Evolutionary conservation across 441 rosid species (phyloP).

Genomic region (Populus trichocarpa): DNA sequence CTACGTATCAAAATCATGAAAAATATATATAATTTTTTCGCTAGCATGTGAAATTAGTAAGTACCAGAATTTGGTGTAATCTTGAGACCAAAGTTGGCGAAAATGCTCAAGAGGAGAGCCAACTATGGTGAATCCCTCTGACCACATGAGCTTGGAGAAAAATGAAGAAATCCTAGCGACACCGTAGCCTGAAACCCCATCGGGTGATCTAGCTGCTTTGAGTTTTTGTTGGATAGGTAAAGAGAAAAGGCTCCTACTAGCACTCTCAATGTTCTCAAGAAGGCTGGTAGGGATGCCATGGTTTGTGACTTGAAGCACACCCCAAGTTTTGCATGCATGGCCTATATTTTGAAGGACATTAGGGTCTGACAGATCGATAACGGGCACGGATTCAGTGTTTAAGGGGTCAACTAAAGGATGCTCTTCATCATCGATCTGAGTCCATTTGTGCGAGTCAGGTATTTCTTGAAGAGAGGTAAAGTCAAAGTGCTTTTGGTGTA

Average conservation of each 20-base stretch:
- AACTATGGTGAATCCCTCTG: slow-evolving; percentile 86
- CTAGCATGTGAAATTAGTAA: slow-evolving; percentile 25
- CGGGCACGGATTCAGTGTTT: slow-evolving; percentile 45
- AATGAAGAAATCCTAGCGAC: slow-evolving; percentile 67
- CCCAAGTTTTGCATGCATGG: slow-evolving; percentile 77
- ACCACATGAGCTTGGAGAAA: slow-evolving; percentile 85
- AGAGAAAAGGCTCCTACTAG: slow-evolving; percentile 45
- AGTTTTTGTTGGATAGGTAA: slow-evolving; percentile 62
- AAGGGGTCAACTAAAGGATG: slow-evolving; percentile 16
- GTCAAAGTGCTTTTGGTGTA: slow-evolving; percentile 46
- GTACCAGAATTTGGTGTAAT: slow-evolving; percentile 60
- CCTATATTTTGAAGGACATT: slow-evolving; percentile 48
- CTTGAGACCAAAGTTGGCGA: slow-evolving; percentile 74
- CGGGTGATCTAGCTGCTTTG: slow-evolving; percentile 62
- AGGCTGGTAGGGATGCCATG: slow-evolving; percentile 58
- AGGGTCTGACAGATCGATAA: slow-evolving; percentile 59
- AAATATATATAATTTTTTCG: neutral
- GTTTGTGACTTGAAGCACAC: slow-evolving; percentile 69
- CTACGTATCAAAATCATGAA: too few species aligned
- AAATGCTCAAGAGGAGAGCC: slow-evolving; percentile 77
- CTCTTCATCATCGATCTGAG: slow-evolving; percentile 31
- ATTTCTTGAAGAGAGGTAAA: slow-evolving; percentile 53
- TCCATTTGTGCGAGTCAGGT: slow-evolving; percentile 82
- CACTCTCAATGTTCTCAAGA: slow-evolving; percentile 39
- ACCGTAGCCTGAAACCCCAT: slow-evolving; percentile 78